These are phyloP conservation scores for Dioszegia crocea DNA, from an alignment of 768 basidiomycete species.

Conservation along the genomic window DNA sequence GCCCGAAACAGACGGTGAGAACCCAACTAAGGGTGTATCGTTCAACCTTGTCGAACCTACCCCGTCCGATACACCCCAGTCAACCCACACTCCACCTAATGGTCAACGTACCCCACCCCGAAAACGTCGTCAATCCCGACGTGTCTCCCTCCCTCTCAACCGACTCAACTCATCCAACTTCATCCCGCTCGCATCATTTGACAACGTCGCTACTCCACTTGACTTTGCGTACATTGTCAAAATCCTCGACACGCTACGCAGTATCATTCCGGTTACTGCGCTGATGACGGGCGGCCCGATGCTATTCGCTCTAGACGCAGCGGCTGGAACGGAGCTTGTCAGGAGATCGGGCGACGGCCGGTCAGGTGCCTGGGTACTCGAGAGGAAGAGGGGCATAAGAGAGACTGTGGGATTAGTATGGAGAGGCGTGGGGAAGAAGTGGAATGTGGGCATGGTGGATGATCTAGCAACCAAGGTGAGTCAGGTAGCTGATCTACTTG, in stretches of 20 bases:
- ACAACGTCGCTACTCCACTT: slow-evolving; percentile 59
- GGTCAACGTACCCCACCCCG: slow-evolving; percentile 8
- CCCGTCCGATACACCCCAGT: slow-evolving; percentile 14
- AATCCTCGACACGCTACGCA: slow-evolving; percentile 64
- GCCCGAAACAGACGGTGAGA: background rate
- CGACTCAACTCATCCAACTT: slow-evolving; percentile 24
- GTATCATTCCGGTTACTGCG: slow-evolving; percentile 69
- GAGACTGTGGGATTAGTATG: slow-evolving; percentile 65
- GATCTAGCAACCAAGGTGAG: slow-evolving; percentile 32
- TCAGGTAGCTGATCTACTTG: background rate
- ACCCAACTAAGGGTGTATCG: slow-evolving; percentile 24
- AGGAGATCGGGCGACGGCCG: slow-evolving; percentile 32
- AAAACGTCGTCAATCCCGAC: slow-evolving; percentile 16
- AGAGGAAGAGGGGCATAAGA: slow-evolving; percentile 55
- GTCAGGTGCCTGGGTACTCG: slow-evolving; percentile 53
- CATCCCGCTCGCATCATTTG: slow-evolving; percentile 25
- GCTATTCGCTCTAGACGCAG: slow-evolving; percentile 68
- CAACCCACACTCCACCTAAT: slow-evolving; percentile 11
- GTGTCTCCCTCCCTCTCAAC: slow-evolving; percentile 43
- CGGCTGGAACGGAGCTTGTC: slow-evolving; percentile 51
- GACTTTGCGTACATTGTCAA: slow-evolving; percentile 71
- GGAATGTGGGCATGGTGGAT: slow-evolving; percentile 61
- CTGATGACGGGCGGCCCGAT: slow-evolving; percentile 77
- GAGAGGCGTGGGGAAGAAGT: slow-evolving; percentile 65
- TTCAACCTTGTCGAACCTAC: slow-evolving; percentile 42